phyloP scores from a whole-genome alignment of 1,139 yeast genomes.

The Meyerozyma elateridarum region DNA sequence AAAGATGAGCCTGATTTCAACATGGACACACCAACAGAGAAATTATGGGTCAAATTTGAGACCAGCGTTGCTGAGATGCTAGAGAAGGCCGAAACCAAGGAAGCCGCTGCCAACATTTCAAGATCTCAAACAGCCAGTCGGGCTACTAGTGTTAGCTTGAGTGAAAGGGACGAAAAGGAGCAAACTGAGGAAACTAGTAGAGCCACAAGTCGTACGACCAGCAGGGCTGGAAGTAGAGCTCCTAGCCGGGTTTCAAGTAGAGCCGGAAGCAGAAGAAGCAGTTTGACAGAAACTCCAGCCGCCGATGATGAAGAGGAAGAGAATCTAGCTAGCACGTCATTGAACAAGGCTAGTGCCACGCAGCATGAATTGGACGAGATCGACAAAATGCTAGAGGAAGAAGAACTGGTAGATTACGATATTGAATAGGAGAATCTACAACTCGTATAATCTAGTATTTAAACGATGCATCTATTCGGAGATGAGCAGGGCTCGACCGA shows the following conservation, averaged over 20 bases:
- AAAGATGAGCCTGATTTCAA: conserved; percentile 25
- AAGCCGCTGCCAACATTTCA: conserved; percentile 1
- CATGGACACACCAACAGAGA: conserved; percentile 42
- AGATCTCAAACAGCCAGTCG: conserved; percentile 8
- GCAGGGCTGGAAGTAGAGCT: conserved; percentile 5
- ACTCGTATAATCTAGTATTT: too few species aligned
- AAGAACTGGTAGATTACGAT: conserved; percentile 39
- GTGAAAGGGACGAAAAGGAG: background rate
- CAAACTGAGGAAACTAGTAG: conserved; percentile 3
- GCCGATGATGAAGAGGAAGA: conserved; percentile 5
- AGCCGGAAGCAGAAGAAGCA: background rate
- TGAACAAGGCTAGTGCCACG: conserved; percentile 6
- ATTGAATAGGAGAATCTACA: too few species aligned
- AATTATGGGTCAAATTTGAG: conserved; percentile 44
- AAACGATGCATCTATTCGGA: too few species aligned
- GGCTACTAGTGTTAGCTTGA: background rate
- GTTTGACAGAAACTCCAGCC: background rate
- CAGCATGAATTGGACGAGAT: conserved; percentile 22
- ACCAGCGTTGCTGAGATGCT: conserved; percentile 23
- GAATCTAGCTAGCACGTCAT: conserved; percentile 4
- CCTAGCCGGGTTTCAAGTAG: conserved; percentile 1
- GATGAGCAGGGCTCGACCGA: too few species aligned
- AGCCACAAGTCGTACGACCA: background rate
- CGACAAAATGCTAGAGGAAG: conserved; percentile 35
- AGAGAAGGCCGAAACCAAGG: conserved; percentile 20